phyloP scores from a whole-genome alignment of 2,329 filamentous ascomycete genomes.

The Penicillium sumatraense region DNA sequence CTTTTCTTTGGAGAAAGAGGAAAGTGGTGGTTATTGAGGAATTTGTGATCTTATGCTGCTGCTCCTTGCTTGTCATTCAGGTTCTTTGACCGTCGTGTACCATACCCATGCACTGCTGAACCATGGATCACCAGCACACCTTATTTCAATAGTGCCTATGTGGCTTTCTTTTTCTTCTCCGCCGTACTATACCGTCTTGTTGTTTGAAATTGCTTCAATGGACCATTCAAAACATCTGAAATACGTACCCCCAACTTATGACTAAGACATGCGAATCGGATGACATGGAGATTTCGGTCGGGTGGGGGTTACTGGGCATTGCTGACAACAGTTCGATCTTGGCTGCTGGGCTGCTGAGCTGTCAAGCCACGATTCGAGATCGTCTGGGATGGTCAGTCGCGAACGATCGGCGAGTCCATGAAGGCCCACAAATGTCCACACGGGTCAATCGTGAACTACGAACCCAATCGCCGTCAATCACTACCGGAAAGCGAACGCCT shows the following conservation, averaged over 20 bases:
- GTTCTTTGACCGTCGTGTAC: too few species aligned
- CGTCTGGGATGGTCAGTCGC: constrained; percentile 1
- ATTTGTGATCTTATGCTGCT: too few species aligned
- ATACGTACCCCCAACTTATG: not conserved
- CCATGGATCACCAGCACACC: too few species aligned
- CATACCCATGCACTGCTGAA: too few species aligned
- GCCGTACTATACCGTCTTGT: too few species aligned
- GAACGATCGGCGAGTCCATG: constrained; percentile 7
- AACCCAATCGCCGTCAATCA: not conserved
- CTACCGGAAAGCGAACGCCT: not conserved
- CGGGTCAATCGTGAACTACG: not conserved
- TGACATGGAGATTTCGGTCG: not conserved
- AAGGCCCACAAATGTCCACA: not conserved
- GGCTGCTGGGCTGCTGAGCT: constrained; percentile 12
- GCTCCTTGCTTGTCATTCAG: too few species aligned
- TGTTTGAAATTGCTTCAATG: too few species aligned
- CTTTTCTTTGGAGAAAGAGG: too few species aligned
- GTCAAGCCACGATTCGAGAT: constrained; percentile 8
- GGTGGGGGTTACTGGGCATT: not conserved
- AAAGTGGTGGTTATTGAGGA: too few species aligned
- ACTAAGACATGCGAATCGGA: not conserved
- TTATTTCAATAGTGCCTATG: too few species aligned
- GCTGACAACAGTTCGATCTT: constrained; percentile 3
- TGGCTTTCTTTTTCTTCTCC: too few species aligned
- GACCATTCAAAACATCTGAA: too few species aligned